Evolutionary conservation across 169 alveolate genomes (phyloP).

Genomic region (Cyclospora cayetanensis): DNA sequence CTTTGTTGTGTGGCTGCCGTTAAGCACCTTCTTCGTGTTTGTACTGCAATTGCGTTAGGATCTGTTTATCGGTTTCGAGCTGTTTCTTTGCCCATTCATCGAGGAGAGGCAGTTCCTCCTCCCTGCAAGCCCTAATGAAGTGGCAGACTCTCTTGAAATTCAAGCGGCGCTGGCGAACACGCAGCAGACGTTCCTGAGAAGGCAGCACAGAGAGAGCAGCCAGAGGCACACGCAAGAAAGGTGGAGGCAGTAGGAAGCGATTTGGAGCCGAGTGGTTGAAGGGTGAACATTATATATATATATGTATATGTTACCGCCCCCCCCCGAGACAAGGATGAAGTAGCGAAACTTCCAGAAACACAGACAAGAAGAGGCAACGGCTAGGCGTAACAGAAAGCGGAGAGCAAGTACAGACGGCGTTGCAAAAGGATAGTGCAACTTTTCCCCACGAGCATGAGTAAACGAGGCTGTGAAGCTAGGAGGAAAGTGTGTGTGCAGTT

Average conservation of each 20-base stretch:
- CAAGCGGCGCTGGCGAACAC: conserved; percentile 82
- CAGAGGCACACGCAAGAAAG: neutral
- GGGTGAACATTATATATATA: neutral
- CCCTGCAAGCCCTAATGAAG: conserved; percentile 87
- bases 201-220: neutral
- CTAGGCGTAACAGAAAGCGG: too few relatives aligned
- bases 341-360: neutral
- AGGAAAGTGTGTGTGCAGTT: too few relatives aligned
- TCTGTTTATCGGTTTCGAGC: conserved; percentile 43
- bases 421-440: neutral
- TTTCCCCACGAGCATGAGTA: too few relatives aligned
- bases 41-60: conserved; percentile 63
- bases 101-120: conserved; percentile 81
- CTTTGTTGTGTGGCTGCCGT: neutral
- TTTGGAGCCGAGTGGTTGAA: neutral
- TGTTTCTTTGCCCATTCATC: conserved; percentile 24
- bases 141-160: conserved; percentile 88
- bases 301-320: neutral
- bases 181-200: conserved; percentile 84
- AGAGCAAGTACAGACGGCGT: neutral
- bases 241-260: neutral
- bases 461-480: too few relatives aligned
- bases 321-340: neutral
- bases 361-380: neutral
- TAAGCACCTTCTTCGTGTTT: conserved; percentile 67